phyloP scores from a whole-genome alignment of 371 early-diverging fungal species.

The Mortierella sp. region DNA sequence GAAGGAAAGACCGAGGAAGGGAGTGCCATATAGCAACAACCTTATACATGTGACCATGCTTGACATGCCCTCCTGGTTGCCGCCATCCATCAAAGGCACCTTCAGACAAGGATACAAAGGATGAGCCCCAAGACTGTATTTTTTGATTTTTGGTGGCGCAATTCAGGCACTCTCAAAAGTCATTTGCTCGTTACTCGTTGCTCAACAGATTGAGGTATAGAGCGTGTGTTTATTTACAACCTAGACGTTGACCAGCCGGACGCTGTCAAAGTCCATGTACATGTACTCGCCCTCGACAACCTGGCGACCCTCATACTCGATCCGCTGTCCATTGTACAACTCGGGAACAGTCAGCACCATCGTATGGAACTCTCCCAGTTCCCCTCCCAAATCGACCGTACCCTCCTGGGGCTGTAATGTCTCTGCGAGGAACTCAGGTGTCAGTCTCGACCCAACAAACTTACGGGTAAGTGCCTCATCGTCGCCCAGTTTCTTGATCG shows the following conservation, averaged over 20 bases:
- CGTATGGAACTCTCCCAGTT: conserved; percentile 71
- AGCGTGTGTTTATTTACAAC: not conserved
- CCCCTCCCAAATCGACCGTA: conserved; percentile 64
- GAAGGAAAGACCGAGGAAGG: not conserved
- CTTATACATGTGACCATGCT: not conserved
- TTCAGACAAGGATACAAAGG: not conserved
- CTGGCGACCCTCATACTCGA: conserved; percentile 52
- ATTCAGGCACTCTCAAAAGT: not conserved
- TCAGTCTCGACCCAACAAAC: conserved; percentile 54
- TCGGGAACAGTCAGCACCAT: conserved; percentile 67
- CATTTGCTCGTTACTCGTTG: not conserved
- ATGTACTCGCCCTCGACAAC: conserved; percentile 57
- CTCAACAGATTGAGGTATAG: not conserved
- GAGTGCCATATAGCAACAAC: no score
- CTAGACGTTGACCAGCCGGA: conserved; percentile 26
- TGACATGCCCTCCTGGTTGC: not conserved
- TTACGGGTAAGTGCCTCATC: conserved; percentile 33
- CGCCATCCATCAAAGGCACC: not conserved
- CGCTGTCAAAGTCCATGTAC: conserved; percentile 56
- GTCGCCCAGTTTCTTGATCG: conserved; percentile 59
- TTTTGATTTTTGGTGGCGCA: conserved; percentile 9
- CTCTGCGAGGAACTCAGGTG: conserved; percentile 44
- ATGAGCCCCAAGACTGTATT: not conserved
- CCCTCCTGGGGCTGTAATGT: conserved; percentile 34
- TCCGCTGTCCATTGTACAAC: conserved; percentile 47